A percentile compares a stretch with the other conserved stretches of the same genome.
Conservation (phyloP, 495 filamentous ascomycete species). For the Geoglossum glabrum region DNA sequence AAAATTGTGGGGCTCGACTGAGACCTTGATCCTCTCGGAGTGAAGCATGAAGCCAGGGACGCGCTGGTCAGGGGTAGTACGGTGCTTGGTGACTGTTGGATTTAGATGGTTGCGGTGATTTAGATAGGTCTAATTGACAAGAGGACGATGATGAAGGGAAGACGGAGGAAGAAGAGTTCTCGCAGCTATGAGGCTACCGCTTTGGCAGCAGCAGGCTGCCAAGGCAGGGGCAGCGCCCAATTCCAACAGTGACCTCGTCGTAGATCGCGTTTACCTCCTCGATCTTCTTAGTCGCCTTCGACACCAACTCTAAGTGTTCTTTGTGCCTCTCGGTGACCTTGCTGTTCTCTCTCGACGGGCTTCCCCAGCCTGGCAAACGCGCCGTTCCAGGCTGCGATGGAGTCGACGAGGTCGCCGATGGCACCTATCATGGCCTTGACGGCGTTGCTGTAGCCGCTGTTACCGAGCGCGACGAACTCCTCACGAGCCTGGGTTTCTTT, state of each 20-base stretch:
- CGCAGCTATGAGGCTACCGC: too few relatives aligned
- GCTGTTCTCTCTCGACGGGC: background rate
- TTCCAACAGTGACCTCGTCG: conserved; percentile 3
- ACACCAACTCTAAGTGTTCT: background rate
- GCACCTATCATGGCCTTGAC: background rate
- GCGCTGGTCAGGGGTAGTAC: background rate
- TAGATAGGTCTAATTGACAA: too few relatives aligned
- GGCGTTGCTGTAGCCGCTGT: background rate
- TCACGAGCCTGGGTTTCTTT: background rate
- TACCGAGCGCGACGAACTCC: background rate
- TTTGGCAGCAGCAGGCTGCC: too few relatives aligned
- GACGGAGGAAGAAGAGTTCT: too few relatives aligned
- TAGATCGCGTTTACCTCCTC: conserved; percentile 2
- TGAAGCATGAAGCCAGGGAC: conserved; percentile 2
- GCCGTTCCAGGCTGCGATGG: background rate
- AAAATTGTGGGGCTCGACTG: background rate
- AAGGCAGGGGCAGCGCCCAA: too few relatives aligned
- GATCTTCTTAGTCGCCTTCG: background rate
- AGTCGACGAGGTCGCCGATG: background rate
- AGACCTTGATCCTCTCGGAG: background rate
- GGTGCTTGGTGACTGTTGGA: conserved; percentile 1
- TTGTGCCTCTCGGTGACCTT: background rate
- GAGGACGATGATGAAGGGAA: too few relatives aligned
- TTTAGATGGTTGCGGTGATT: too few relatives aligned
- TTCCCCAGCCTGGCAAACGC: background rate